These are phyloP conservation scores for Trypanosoma conorhini DNA, from an alignment of 208 protist species.

Conservation along the genomic window DNA sequence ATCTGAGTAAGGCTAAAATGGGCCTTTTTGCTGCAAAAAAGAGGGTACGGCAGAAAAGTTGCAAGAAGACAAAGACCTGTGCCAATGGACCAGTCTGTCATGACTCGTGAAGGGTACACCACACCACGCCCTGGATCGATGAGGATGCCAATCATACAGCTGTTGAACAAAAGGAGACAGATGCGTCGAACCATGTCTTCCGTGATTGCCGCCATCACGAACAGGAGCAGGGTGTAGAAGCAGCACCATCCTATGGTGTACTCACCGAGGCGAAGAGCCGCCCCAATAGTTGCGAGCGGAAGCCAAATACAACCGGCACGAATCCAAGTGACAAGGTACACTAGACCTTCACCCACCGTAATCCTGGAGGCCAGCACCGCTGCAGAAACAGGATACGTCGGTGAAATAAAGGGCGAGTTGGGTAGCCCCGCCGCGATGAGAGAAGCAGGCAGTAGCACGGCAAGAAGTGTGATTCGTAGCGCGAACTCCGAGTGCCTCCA, in stretches of 20 bases:
- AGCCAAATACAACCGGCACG: slow-evolving; percentile 80
- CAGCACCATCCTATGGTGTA: slow-evolving; percentile 69
- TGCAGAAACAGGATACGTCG: slow-evolving; percentile 62
- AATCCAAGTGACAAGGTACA: slow-evolving; percentile 72
- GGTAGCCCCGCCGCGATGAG: slow-evolving; percentile 59
- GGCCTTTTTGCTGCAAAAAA: slow-evolving; percentile 75
- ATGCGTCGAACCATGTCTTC: slow-evolving; percentile 72
- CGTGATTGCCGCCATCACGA: slow-evolving; percentile 82
- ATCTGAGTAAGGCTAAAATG: slow-evolving; percentile 50
- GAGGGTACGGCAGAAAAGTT: slow-evolving; percentile 76
- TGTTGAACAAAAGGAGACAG: slow-evolving; percentile 90
- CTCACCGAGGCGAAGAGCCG: slow-evolving; percentile 50
- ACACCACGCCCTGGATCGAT: slow-evolving; percentile 29
- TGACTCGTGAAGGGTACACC: slow-evolving; percentile 71
- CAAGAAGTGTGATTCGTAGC: slow-evolving; percentile 63
- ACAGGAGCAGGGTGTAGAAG: slow-evolving; percentile 75
- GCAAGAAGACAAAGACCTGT: slow-evolving; percentile 66
- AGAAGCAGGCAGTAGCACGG: slow-evolving; percentile 56
- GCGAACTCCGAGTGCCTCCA: slow-evolving; percentile 84
- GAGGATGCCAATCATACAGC: slow-evolving; percentile 72
- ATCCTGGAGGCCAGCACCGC: slow-evolving; percentile 64
- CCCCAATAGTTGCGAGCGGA: slow-evolving; percentile 69
- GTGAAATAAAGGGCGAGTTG: slow-evolving; percentile 64
- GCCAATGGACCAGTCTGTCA: slow-evolving; percentile 88
- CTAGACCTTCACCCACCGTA: slow-evolving; percentile 70